phyloP scores from a whole-genome alignment of 805 yeast species.

The Myxozyma mucilagina region DNA sequence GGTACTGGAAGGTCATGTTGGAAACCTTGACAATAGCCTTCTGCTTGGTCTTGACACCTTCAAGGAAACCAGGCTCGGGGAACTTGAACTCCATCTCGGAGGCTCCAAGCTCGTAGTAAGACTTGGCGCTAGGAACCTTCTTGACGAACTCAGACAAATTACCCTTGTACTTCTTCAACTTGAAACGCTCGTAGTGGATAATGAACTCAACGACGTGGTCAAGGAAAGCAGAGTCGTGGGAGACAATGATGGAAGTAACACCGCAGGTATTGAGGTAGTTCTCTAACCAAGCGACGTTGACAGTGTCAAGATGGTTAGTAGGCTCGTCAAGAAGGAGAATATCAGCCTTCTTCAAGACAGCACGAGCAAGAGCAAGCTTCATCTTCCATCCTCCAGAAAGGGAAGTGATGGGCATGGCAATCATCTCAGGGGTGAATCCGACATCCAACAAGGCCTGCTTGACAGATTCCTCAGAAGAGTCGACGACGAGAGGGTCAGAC shows the following conservation, averaged over 20 bases:
- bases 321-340: constrained; percentile 98
- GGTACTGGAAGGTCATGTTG: constrained; percentile 98
- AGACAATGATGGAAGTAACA: constrained; percentile 96
- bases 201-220: constrained; percentile 97
- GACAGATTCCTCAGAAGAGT: constrained; percentile 67
- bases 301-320: constrained; percentile 99
- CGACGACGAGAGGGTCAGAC: constrained; percentile 67
- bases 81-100: constrained; percentile 93
- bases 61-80: constrained; percentile 99
- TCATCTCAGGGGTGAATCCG: constrained; percentile 92
- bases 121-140: constrained; percentile 98
- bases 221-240: constrained; percentile 99
- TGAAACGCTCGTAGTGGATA: constrained; percentile 98
- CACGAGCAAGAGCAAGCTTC: constrained; percentile 99
- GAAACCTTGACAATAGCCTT: constrained; percentile 98
- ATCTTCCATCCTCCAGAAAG: constrained; percentile 99
- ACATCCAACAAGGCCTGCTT: constrained; percentile 84
- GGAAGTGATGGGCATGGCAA: constrained; percentile 88
- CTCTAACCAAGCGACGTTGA: constrained; percentile 99
- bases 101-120: constrained; percentile 98
- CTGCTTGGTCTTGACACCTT: constrained; percentile 99
- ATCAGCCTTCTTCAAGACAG: constrained; percentile 97
- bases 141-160: constrained; percentile 98
- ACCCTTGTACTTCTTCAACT: constrained; percentile 99
- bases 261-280: constrained; percentile 99